A percentile compares a stretch with the other conserved stretches of the same genome.
Conservation (phyloP, 2,329 filamentous ascomycete genomes). For the Claviceps digitariae region DNA sequence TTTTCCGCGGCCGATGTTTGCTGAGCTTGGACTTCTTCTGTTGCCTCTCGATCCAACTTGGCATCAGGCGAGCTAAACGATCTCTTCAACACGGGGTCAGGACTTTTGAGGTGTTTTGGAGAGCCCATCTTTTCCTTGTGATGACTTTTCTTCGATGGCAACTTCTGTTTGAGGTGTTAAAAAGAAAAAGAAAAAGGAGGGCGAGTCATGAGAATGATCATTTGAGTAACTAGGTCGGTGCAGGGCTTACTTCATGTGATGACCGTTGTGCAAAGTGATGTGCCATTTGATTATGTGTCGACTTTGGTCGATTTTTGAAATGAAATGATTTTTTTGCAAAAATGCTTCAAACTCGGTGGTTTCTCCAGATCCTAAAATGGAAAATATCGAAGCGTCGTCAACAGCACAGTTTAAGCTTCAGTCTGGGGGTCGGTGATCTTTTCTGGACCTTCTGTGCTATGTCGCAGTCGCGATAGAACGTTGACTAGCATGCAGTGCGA, state of each 20-base stretch:
- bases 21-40: constrained; percentile 12
- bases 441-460: not conserved
- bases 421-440: not conserved
- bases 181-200: not conserved
- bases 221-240: not conserved
- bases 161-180: not conserved
- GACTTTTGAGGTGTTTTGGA: constrained; percentile 17
- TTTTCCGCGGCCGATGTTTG: constrained; percentile 32
- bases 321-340: not conserved
- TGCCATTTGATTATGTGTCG: constrained; percentile 1
- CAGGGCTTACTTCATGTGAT: constrained; percentile 3
- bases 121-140: constrained; percentile 3
- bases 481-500: not conserved
- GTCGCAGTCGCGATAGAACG: not conserved
- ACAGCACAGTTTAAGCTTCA: not conserved
- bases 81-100: constrained; percentile 28
- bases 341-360: not conserved
- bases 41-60: constrained; percentile 24
- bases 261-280: constrained; percentile 2
- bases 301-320: not conserved
- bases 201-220: not conserved
- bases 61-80: constrained; percentile 36
- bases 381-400: not conserved
- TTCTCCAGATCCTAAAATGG: not conserved
- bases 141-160: not conserved